Percentiles rank a stretch among this genome's conserved stretches.
phyloP scores from a whole-genome alignment of 805 yeast species.

The Yamadazyma insecticola region DNA sequence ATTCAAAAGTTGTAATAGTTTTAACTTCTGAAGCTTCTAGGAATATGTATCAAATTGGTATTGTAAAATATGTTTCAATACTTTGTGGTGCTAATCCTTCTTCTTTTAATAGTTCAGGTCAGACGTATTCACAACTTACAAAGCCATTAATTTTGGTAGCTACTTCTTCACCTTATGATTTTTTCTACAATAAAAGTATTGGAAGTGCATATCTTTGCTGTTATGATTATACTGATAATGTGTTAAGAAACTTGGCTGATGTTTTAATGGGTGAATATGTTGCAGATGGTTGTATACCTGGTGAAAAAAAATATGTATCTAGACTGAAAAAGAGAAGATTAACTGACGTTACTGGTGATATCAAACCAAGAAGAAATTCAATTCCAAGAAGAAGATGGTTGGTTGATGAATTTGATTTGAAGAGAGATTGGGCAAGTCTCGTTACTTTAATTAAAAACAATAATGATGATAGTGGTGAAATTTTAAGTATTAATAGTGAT shows the following conservation, averaged over 20 bases:
- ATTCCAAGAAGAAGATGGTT: conserved; percentile 46
- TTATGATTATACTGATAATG: conserved; percentile 55
- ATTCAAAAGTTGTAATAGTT: conserved; percentile 47
- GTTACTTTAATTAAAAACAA: conserved; percentile 41
- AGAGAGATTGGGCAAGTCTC: conserved; percentile 48
- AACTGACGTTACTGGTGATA: conserved; percentile 6
- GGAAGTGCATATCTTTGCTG: conserved; percentile 57
- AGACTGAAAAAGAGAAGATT: conserved; percentile 19
- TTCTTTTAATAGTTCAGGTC: conserved; percentile 16
- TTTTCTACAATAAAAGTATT: conserved; percentile 49
- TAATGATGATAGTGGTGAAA: conserved; percentile 15
- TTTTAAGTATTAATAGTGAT: conserved; percentile 10
- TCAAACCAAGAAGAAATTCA: conserved; percentile 7
- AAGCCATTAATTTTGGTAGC: conserved; percentile 58
- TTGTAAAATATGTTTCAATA: conserved; percentile 52
- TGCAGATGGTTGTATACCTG: conserved; percentile 54
- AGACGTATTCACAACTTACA: conserved; percentile 20
- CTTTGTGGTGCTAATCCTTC: conserved; percentile 47
- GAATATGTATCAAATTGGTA: conserved; percentile 58
- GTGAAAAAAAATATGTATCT: conserved; percentile 37
- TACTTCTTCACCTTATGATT: conserved; percentile 60
- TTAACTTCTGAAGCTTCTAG: conserved; percentile 56
- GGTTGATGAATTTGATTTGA: conserved; percentile 49
- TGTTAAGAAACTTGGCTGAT: conserved; percentile 44
- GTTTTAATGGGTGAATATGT: conserved; percentile 51